Conservation (phyloP, 257 asterid genomes). For the Ilex asprella region DNA sequence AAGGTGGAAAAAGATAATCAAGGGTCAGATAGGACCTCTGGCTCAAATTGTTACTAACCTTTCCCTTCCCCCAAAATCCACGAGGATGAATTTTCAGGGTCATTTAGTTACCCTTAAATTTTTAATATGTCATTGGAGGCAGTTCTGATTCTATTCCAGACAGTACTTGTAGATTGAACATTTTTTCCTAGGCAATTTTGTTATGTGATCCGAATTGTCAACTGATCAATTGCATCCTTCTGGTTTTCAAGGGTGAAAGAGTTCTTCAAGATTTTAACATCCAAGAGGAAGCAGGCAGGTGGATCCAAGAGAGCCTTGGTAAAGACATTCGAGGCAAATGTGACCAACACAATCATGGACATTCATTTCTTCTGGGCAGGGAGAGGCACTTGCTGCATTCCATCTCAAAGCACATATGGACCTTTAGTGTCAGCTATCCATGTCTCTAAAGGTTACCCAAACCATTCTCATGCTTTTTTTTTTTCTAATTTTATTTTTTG, state of each 20-base stretch:
- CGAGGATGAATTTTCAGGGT: too few species aligned
- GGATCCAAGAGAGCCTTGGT: slow-evolving; percentile 47
- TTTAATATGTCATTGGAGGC: too few species aligned
- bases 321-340: slow-evolving; percentile 40
- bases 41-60: too few species aligned
- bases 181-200: too few species aligned
- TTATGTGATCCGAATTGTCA: too few species aligned
- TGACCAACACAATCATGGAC: slow-evolving; percentile 44
- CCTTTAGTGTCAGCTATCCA: slow-evolving; percentile 52
- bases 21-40: too few species aligned
- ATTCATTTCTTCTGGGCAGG: slow-evolving; percentile 59
- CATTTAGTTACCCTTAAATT: too few species aligned
- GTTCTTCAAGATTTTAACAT: slow-evolving; percentile 45
- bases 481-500: neutral
- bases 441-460: slow-evolving; percentile 40
- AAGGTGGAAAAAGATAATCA: too few species aligned
- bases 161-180: too few species aligned
- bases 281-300: slow-evolving; percentile 43
- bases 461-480: neutral
- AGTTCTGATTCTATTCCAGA: too few species aligned
- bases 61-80: too few species aligned
- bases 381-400: slow-evolving; percentile 66
- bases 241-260: slow-evolving; percentile 31
- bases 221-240: too few species aligned
- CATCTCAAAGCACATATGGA: slow-evolving; percentile 57